phyloP scores from a whole-genome alignment of 1,284 basidiomycete genomes.

The Afroboletus lepidellus region DNA sequence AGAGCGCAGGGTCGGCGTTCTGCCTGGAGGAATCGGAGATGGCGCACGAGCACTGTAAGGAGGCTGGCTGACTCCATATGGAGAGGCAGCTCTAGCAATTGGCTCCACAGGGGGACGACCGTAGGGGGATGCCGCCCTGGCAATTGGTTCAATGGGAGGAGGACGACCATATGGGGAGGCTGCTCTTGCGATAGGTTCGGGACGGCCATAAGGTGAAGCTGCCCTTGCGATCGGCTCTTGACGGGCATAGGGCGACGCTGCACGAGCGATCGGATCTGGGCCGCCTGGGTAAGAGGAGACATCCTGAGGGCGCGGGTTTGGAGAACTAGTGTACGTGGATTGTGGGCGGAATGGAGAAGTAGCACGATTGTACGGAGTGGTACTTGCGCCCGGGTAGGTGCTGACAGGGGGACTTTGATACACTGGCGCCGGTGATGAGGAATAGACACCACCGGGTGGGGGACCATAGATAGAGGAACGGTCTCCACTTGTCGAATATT shows the following conservation, averaged over 20 bases:
- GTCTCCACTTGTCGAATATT: constrained; percentile 31
- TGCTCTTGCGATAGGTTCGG: constrained; percentile 27
- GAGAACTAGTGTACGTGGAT: constrained; percentile 26
- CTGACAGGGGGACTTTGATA: constrained; percentile 18
- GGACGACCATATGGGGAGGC: constrained; percentile 26
- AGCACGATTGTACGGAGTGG: constrained; percentile 27
- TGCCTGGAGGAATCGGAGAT: constrained; percentile 29
- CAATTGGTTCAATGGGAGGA: constrained; percentile 21
- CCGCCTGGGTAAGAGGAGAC: constrained; percentile 33
- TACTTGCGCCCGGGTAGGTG: constrained; percentile 22
- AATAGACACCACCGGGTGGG: constrained; percentile 15
- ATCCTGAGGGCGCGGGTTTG: constrained; percentile 34
- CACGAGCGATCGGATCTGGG: constrained; percentile 31
- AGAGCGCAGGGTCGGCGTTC: constrained; percentile 28
- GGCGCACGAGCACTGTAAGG: constrained; percentile 29
- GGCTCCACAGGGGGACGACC: constrained; percentile 24
- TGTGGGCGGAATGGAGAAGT: constrained; percentile 36
- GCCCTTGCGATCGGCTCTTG: constrained; percentile 29
- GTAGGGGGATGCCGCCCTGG: constrained; percentile 29
- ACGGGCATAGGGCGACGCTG: constrained; percentile 35
- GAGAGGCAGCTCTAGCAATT: constrained; percentile 27
- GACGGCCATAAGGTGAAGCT: constrained; percentile 24
- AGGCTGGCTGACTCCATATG: constrained; percentile 23
- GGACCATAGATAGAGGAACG: constrained; percentile 23
- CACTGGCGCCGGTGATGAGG: constrained; percentile 18